Evolutionary conservation across 257 asterid genomes (phyloP), one percentile per base, ranked within the genome.

Genomic region (Verbascum thapsus): DNA sequence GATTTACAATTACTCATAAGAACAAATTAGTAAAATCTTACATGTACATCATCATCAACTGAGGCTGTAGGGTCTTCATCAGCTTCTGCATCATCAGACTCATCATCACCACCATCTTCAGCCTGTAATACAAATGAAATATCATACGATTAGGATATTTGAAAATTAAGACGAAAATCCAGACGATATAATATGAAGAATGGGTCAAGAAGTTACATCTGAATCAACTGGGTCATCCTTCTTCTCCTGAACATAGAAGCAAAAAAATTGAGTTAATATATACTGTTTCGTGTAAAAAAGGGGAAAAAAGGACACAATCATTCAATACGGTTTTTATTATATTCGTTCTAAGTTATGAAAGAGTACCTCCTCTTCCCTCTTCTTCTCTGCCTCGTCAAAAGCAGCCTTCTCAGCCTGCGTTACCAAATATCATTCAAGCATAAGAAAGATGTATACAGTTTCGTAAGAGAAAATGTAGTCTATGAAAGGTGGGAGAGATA

Each of bases 361-460:
- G 23, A 13, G 40, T 83, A 88, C 98, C 96, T 89, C 97, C 49
- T 82, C 97, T 64, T 87, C 97, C 56, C 50, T 87, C 88, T 87
- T 85, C 86, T 92, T 92, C 58, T 94, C 96, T 1, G 76, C 98
- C 82, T 94, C 97, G 0, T 94, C 97, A 53, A 90, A 94, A 57
- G 95, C 95, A 70, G 92, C 87, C 78, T 87, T 94, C 74, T 94
- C 99, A 45, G 84, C 96, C 99, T 90, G 85, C 61, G 76, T 43
- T 65, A 22, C 49, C 58, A 50, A 62, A 58, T 42, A 13, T 17
- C 38, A 52, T 17, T 49, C 38, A 62, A 30, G 32, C 5, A 48
- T 41, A 63, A 64, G n/a, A 37, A 12, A 37, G 45, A 53, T 40
- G 56, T 8, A 1, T 32, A 11, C 23, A 11, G 12, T 16, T 53